Percentiles rank a stretch among this genome's conserved stretches.
These are phyloP conservation scores for Periconia macrospinosa DNA, from an alignment of 2,329 filamentous ascomycete genomes.

Conservation along the genomic window DNA sequence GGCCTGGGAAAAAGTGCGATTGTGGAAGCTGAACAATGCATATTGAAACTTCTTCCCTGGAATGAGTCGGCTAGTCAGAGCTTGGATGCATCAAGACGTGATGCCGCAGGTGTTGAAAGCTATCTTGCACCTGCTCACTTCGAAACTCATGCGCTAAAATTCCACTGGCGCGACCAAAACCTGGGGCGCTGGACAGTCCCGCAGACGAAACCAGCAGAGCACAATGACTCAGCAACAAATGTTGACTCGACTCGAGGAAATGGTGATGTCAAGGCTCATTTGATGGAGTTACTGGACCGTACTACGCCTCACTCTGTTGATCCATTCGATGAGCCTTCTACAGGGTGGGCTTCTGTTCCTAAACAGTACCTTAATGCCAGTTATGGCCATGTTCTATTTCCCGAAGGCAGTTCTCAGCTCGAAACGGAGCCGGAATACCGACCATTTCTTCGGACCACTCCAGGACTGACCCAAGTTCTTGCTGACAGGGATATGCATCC, in stretches of 20 bases:
- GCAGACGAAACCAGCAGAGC: constrained; percentile 7
- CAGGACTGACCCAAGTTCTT: constrained; percentile 27
- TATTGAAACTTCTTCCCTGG: constrained; percentile 31
- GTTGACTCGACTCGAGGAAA: neutral
- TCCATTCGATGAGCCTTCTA: neutral
- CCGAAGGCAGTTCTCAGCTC: constrained; percentile 9
- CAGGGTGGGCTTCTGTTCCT: constrained; percentile 19
- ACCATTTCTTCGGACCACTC: constrained; percentile 19
- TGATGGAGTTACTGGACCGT: neutral
- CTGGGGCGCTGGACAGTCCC: constrained; percentile 34
- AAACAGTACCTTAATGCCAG: constrained; percentile 17
- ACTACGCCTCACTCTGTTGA: neutral
- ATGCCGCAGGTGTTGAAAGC: constrained; percentile 10
- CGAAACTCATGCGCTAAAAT: constrained; percentile 23
- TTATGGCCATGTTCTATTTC: constrained; percentile 30
- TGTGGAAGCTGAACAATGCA: constrained; percentile 30
- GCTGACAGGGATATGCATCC: constrained; percentile 12
- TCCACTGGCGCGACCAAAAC: constrained; percentile 17
- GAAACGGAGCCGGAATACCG: constrained; percentile 5
- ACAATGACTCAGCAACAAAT: neutral
- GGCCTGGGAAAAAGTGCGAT: constrained; percentile 24
- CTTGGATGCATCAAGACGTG: constrained; percentile 21
- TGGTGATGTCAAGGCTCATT: neutral
- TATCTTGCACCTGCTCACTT: constrained; percentile 21
- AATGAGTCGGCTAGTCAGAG: constrained; percentile 12